phyloP scores from a whole-genome alignment of 768 basidiomycete species.

The Lactarius akahatsu region DNA sequence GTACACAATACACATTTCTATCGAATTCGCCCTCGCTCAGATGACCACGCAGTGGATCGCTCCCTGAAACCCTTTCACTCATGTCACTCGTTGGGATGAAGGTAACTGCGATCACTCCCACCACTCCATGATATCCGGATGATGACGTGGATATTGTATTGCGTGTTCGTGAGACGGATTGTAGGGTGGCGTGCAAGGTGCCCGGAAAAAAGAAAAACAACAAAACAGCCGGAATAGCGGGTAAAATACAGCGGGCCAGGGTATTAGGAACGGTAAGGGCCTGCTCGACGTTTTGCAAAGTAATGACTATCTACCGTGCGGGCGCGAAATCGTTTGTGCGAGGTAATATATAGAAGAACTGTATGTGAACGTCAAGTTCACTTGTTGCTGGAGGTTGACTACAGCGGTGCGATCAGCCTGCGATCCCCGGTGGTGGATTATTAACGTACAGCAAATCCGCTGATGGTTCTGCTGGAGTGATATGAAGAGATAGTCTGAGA shows the following conservation, averaged over 20 bases:
- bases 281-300: slow-evolving; percentile 22
- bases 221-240: slow-evolving; percentile 37
- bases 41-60: too few relatives aligned
- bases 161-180: slow-evolving; percentile 38
- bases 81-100: background rate
- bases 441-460: slow-evolving; percentile 55
- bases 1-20: background rate
- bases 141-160: slow-evolving; percentile 31
- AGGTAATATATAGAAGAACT: slow-evolving; percentile 23
- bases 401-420: slow-evolving; percentile 12
- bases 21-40: background rate
- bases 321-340: slow-evolving; percentile 14
- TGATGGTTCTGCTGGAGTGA: slow-evolving; percentile 73
- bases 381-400: slow-evolving; percentile 28
- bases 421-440: slow-evolving; percentile 30
- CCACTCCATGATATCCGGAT: slow-evolving; percentile 13
- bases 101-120: background rate
- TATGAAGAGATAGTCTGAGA: slow-evolving; percentile 69
- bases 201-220: slow-evolving; percentile 37
- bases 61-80: background rate
- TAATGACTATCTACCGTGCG: slow-evolving; percentile 27
- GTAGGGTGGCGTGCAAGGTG: slow-evolving; percentile 37
- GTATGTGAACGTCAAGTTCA: slow-evolving; percentile 30
- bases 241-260: slow-evolving; percentile 45
- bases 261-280: slow-evolving; percentile 36